Evolutionary conservation across 2,329 filamentous ascomycete species (phyloP), one percentile per base, ranked within the genome.

Genomic region (Chalaropsis ovoidea): DNA sequence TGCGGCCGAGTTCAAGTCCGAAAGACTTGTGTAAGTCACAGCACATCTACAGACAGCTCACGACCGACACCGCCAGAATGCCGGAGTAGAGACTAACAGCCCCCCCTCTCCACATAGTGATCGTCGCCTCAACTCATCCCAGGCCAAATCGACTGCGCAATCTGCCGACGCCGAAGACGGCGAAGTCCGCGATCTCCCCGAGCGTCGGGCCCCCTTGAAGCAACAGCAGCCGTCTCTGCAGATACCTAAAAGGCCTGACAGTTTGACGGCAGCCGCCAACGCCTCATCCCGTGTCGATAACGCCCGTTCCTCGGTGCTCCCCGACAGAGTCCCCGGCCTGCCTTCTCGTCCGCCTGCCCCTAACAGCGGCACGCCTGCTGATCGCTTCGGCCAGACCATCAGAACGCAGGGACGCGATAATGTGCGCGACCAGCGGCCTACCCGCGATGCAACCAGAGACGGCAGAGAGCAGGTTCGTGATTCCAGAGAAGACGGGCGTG

Each of bases 161-260:
- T 68, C 74, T 13, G 73, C 73, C 1, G 84, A 86, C 68, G 82
- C 83, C 64, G 87, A 90, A 72, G 87, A 90, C 71, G 87, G 87
- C 22, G 87, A 90, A 72, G 86, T 89, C 13, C 64, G 61, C 17
- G 64, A 68, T 58, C 64, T 66, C 45, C 67, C 64, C 41, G 64
- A 68, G 39, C 61, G 64, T 17, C 61, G 61, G 41, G 61, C 61
- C 15, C 52, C 66, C 7, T 77, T 42, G 2, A 68, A 64, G 47
- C 84, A 72, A 61, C 72, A 70, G 35, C 42, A 60, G 15, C 60
- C 67, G 7, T 60, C 62, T 54, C 52, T 62, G 17, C 31, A 45
- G 27, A 63, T 65, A 19, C 60, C 52, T n/a, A 68, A 68, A 54
- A 68, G 65, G 45, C 61, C 52, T 60, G 64, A 68, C 43, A 24